These are phyloP conservation scores for Prunus persica DNA, from an alignment of 306 rosid genomes.

Conservation along the genomic window DNA sequence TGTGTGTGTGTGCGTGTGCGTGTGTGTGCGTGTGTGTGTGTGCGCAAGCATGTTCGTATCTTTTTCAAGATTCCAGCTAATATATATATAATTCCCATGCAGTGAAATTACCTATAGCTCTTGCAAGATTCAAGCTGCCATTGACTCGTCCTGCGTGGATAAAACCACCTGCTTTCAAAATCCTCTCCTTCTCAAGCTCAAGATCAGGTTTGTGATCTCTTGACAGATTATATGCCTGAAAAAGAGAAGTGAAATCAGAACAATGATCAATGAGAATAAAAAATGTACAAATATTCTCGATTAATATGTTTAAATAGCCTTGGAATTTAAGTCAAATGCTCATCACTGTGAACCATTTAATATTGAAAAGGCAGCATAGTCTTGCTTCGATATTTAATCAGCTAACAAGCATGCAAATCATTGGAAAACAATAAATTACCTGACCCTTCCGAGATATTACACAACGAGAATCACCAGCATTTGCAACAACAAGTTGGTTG, in stretches of 20 bases:
- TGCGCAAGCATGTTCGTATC: no score
- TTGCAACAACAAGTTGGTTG: constrained; percentile 78
- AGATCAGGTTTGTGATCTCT: constrained; percentile 97
- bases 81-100: not conserved
- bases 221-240: constrained; percentile 89
- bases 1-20: not conserved
- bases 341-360: not conserved
- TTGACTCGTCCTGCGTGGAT: constrained; percentile 95
- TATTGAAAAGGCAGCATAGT: not conserved
- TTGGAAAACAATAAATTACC: constrained; percentile 42
- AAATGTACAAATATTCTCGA: not conserved
- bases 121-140: constrained; percentile 95
- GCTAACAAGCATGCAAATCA: not conserved
- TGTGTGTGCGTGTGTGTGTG: no score
- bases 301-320: not conserved
- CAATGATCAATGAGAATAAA: not conserved
- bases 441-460: constrained; percentile 92
- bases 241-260: constrained; percentile 19
- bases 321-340: not conserved
- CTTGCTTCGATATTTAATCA: not conserved
- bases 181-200: constrained; percentile 88
- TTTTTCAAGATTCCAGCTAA: no score
- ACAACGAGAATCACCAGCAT: constrained; percentile 99
- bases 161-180: constrained; percentile 90
- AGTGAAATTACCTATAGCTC: constrained; percentile 77